Evolutionary conservation across 2,329 filamentous ascomycete species (phyloP).

Genomic region (Fusarium pilosicola): DNA sequence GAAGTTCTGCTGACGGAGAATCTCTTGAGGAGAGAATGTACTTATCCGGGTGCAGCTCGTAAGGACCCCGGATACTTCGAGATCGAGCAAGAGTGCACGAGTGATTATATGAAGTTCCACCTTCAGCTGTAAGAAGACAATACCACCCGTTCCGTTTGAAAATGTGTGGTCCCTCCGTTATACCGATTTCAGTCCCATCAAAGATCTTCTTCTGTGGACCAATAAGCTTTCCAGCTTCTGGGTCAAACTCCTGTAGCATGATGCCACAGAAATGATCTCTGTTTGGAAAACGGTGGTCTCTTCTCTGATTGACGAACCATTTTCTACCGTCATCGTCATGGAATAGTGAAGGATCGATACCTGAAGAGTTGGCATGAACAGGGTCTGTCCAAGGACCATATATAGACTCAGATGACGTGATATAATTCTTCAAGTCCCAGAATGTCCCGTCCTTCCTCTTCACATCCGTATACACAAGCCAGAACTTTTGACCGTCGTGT

Average conservation of each 20-base stretch:
- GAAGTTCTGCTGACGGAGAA: constrained; percentile 58
- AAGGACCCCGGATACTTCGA: constrained; percentile 67
- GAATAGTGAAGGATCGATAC: constrained; percentile 69
- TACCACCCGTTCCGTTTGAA: constrained; percentile 68
- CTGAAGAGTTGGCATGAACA: constrained; percentile 66
- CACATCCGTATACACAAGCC: constrained; percentile 72
- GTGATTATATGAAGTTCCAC: constrained; percentile 69
- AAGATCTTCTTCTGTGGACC: constrained; percentile 66
- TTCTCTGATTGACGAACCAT: constrained; percentile 66
- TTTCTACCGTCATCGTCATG: constrained; percentile 66
- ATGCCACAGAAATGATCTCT: constrained; percentile 62
- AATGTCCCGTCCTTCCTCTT: constrained; percentile 73
- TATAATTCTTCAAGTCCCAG: constrained; percentile 69
- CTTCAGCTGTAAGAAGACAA: constrained; percentile 68
- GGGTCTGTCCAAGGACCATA: constrained; percentile 70
- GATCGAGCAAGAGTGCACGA: constrained; percentile 67
- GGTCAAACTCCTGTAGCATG: constrained; percentile 65
- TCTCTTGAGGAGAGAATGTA: constrained; percentile 65
- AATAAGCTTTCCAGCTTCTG: constrained; percentile 59
- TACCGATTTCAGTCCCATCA: constrained; percentile 61
- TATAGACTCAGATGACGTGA: constrained; percentile 57
- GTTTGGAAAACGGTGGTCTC: constrained; percentile 61
- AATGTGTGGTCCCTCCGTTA: constrained; percentile 67
- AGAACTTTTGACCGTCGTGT: constrained; percentile 68
- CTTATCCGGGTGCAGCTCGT: constrained; percentile 66